Percentiles rank a stretch among this genome's conserved stretches.
Evolutionary conservation across 78 protist genomes (phyloP).

Genomic region (Dictyostelium brefeldianum): DNA sequence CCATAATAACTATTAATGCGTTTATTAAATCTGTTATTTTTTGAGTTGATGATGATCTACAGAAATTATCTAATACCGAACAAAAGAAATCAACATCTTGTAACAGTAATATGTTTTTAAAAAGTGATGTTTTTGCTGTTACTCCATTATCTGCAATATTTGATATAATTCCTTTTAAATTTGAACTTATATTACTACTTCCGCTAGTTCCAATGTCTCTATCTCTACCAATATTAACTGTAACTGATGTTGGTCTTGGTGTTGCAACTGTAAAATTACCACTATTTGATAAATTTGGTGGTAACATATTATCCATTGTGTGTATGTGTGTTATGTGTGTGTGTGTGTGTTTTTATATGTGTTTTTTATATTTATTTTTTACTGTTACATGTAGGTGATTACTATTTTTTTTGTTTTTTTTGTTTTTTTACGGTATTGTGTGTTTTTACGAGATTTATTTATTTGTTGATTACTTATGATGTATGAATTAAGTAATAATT

Average conservation of each 20-base stretch:
- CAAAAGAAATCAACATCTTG: conserved; percentile 32
- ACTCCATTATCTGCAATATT: not conserved
- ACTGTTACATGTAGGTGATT: no score
- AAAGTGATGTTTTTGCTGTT: conserved; percentile 3
- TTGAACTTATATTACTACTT: not conserved
- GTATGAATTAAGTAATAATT: no score
- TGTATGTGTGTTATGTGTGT: no score
- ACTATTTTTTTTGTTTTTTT: no score
- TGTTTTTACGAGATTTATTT: no score
- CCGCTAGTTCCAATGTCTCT: not conserved
- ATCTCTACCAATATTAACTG: not conserved
- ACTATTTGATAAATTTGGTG: not conserved
- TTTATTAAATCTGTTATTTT: conserved; percentile 34
- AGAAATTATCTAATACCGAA: conserved; percentile 29
- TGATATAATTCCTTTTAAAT: not conserved
- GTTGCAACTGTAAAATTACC: not conserved
- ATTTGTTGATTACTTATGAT: no score
- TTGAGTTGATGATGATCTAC: conserved; percentile 24
- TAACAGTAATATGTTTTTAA: conserved; percentile 47
- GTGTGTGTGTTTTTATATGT: no score
- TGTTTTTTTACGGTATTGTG: no score
- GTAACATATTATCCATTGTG: not conserved
- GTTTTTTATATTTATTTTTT: no score
- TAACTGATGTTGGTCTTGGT: conserved; percentile 10
- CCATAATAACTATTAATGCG: conserved; percentile 13